Evolutionary conservation across 371 early-diverging fungal genomes (phyloP), one percentile per base, ranked within the genome.

Genomic region (Mucor racemosus): DNA sequence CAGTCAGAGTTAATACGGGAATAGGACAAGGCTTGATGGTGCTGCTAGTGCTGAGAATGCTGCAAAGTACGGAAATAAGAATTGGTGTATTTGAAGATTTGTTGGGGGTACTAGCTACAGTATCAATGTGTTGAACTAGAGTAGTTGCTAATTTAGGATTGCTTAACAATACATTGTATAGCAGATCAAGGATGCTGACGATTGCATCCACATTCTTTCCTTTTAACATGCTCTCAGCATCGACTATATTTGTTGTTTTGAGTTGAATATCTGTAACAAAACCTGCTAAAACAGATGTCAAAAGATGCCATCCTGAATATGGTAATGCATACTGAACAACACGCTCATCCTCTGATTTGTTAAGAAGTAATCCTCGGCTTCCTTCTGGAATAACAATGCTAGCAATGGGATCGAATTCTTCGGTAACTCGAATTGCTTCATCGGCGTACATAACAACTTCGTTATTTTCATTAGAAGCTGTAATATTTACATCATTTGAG

Each of bases 231-330:
- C 53, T 21, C 15, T 73, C 72, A 3, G 63, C 35, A 61, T 75
- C 73, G 33, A 66, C 42, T 50, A 78, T 46, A 42, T 76, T 68
- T 5, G 58, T 64, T 5, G 17, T 21, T 21, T 36, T 36, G 9
- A 17, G 11, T 1, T n/a, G 7, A n/a, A 35, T 11, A 2, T 58
- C 59, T 11, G 68, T 38, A 14, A 72, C 60, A 36, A 72, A 76
- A n/a, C 57, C 57, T 13, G 67, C 65, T 44, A 81, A 64, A 0
- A 72, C 64, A 26, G 64, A 56, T 3, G 59, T 57, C 40, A 81
- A 39, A 10, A 81, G 15, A 46, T 76, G 76, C 83, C 83, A 82
- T 7, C 79, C 77, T 6, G 80, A 78, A 54, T 73, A 73, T 3
- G 54, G 9, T 0, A 64, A 17, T 8, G 46, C 9, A 59, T 73